Percentiles rank a stretch among this genome's conserved stretches.
Evolutionary conservation across 1,284 basidiomycete genomes (phyloP).

Genomic region (Leccinum solheimii): DNA sequence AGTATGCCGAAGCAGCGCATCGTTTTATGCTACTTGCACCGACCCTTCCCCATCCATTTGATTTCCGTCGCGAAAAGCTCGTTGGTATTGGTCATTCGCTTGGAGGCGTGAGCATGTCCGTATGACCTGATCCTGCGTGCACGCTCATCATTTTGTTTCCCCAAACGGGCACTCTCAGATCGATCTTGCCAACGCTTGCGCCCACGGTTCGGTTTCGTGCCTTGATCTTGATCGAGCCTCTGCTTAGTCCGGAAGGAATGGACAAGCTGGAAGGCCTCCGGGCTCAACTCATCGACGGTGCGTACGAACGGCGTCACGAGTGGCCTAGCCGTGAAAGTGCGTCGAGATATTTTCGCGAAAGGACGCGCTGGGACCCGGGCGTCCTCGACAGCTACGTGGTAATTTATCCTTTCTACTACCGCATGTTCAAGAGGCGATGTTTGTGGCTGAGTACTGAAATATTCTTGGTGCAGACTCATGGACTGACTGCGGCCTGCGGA

Average conservation of each 20-base stretch:
- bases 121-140: slow-evolving; percentile 11
- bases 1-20: slow-evolving; percentile 54
- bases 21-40: slow-evolving; percentile 49
- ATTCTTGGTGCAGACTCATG: slow-evolving; percentile 41
- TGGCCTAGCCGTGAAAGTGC: slow-evolving; percentile 50
- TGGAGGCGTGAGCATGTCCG: slow-evolving; percentile 60
- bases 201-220: slow-evolving; percentile 46
- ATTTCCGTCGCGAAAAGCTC: slow-evolving; percentile 49
- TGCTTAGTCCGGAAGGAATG: slow-evolving; percentile 50
- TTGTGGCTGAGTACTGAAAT: background rate
- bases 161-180: slow-evolving; percentile 37
- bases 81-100: slow-evolving; percentile 64
- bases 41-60: slow-evolving; percentile 38
- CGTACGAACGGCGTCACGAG: slow-evolving; percentile 46
- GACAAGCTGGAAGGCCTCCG: slow-evolving; percentile 43
- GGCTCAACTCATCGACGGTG: slow-evolving; percentile 41
- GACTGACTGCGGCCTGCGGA: slow-evolving; percentile 39
- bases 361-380: slow-evolving; percentile 48
- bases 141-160: background rate
- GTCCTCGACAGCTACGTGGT: slow-evolving; percentile 52
- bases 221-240: slow-evolving; percentile 56
- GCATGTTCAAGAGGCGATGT: background rate
- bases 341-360: slow-evolving; percentile 35
- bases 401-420: slow-evolving; percentile 16
- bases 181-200: slow-evolving; percentile 48